A percentile compares a stretch with the other conserved stretches of the same genome.
Conservation (phyloP, 352 stramenopile species). For the Hyaloperonospora arabidopsidis region DNA sequence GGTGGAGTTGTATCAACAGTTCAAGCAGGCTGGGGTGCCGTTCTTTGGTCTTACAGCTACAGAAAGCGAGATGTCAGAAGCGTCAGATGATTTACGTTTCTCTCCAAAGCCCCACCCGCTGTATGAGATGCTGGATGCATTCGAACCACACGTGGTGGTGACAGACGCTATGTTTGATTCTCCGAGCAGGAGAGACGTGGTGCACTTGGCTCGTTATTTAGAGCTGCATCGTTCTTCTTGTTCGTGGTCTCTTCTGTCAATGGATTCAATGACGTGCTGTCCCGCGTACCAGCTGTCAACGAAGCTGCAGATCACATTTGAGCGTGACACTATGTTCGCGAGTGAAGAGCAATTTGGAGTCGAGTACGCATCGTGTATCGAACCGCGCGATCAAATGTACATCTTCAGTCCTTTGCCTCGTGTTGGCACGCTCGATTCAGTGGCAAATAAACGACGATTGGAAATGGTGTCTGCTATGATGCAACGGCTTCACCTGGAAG, state of each 20-base stretch:
- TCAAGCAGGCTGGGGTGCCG: slow-evolving; percentile 31
- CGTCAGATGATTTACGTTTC: slow-evolving; percentile 3
- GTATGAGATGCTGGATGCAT: slow-evolving; percentile 33
- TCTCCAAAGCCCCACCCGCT: slow-evolving; percentile 22
- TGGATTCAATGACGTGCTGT: slow-evolving; percentile 50
- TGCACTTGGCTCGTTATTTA: slow-evolving; percentile 29
- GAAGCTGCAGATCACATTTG: slow-evolving; percentile 32
- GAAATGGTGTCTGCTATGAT: slow-evolving; percentile 19
- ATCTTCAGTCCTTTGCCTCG: slow-evolving; percentile 29
- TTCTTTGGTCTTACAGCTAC: slow-evolving; percentile 41
- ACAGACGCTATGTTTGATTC: slow-evolving; percentile 34
- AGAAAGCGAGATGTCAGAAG: slow-evolving; percentile 1
- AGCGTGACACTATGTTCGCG: slow-evolving; percentile 24
- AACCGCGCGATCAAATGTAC: slow-evolving; percentile 23
- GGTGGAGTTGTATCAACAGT: slow-evolving; percentile 40
- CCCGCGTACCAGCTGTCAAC: slow-evolving; percentile 38
- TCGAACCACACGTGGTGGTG: slow-evolving; percentile 37
- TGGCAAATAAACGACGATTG: slow-evolving; percentile 6
- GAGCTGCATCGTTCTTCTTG: slow-evolving; percentile 28
- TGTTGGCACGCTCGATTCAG: slow-evolving; percentile 11
- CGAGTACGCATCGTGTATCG: slow-evolving; percentile 24
- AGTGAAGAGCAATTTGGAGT: slow-evolving; percentile 36
- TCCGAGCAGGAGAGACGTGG: slow-evolving; percentile 28
- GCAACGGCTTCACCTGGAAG: slow-evolving; percentile 32
- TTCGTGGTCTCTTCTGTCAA: slow-evolving; percentile 46